phyloP scores from a whole-genome alignment of 2,329 filamentous ascomycete species.

The Xylariaceae sp. region DNA sequence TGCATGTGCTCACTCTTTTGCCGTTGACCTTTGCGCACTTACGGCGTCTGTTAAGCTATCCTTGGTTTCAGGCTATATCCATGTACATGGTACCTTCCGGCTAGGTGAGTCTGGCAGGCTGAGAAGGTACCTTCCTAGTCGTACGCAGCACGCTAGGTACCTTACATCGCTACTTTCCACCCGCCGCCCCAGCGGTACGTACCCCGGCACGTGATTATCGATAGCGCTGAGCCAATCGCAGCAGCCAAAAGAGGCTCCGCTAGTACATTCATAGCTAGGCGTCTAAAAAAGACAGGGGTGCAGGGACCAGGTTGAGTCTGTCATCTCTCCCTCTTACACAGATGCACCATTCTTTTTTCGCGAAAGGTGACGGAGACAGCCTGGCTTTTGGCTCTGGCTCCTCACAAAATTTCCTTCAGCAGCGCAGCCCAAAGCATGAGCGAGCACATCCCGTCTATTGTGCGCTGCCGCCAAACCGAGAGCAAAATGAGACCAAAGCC shows the following conservation, averaged over 20 bases:
- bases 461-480: constrained; percentile 28
- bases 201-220: constrained; percentile 12
- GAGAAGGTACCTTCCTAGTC: not conserved
- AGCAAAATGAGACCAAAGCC: constrained; percentile 35
- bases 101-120: too few relatives aligned
- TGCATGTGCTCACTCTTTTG: too few relatives aligned
- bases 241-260: not conserved
- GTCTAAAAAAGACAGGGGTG: constrained; percentile 9
- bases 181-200: constrained; percentile 11
- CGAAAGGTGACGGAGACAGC: constrained; percentile 24
- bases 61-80: too few relatives aligned
- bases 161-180: not conserved
- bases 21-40: too few relatives aligned
- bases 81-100: too few relatives aligned
- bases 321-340: constrained; percentile 16
- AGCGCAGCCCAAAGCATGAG: constrained; percentile 25
- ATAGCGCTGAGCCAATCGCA: constrained; percentile 11
- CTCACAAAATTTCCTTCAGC: constrained; percentile 26
- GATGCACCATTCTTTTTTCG: constrained; percentile 24
- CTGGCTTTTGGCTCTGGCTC: constrained; percentile 25
- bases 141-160: not conserved
- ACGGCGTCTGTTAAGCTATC: too few relatives aligned
- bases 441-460: constrained; percentile 27
- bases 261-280: constrained; percentile 13
- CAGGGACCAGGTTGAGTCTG: constrained; percentile 17